phyloP scores from a whole-genome alignment of 352 stramenopile genomes.

The Aphanomyces invadans region DNA sequence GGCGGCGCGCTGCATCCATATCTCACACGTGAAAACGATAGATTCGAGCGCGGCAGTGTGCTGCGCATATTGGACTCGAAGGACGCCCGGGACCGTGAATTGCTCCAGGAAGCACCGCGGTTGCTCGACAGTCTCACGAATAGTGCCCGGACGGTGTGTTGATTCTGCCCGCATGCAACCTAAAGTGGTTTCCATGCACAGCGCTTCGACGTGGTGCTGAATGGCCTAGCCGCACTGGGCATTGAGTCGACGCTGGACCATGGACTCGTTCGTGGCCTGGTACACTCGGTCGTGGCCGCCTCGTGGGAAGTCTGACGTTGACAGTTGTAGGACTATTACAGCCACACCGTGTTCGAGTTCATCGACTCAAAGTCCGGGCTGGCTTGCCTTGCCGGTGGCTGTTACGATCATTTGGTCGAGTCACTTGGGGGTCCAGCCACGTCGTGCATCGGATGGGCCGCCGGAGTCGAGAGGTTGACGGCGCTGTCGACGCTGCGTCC shows the following conservation, averaged over 20 bases:
- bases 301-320: no score
- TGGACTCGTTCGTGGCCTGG: conserved; percentile 73
- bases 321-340: conserved; percentile 90
- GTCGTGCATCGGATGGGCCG: conserved; percentile 77
- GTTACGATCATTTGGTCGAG: conserved; percentile 69
- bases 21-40: conserved; percentile 23
- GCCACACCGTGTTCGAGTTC: conserved; percentile 85
- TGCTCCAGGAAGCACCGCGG: conserved; percentile 57
- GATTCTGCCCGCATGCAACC: background rate
- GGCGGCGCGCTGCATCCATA: background rate
- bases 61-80: conserved; percentile 85
- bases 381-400: conserved; percentile 74
- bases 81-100: conserved; percentile 51
- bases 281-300: conserved; percentile 28
- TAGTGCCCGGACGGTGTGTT: conserved; percentile 40
- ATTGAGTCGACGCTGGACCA: conserved; percentile 56
- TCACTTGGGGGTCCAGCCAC: conserved; percentile 50
- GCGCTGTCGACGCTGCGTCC: conserved; percentile 40
- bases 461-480: conserved; percentile 69
- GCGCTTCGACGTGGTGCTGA: conserved; percentile 62
- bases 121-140: conserved; percentile 50
- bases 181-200: conserved; percentile 26
- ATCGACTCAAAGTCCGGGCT: conserved; percentile 56
- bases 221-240: conserved; percentile 47
- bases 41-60: conserved; percentile 72